Evolutionary conservation across 2,329 filamentous ascomycete species (phyloP).

Genomic region (Cyphellophora europaea): DNA sequence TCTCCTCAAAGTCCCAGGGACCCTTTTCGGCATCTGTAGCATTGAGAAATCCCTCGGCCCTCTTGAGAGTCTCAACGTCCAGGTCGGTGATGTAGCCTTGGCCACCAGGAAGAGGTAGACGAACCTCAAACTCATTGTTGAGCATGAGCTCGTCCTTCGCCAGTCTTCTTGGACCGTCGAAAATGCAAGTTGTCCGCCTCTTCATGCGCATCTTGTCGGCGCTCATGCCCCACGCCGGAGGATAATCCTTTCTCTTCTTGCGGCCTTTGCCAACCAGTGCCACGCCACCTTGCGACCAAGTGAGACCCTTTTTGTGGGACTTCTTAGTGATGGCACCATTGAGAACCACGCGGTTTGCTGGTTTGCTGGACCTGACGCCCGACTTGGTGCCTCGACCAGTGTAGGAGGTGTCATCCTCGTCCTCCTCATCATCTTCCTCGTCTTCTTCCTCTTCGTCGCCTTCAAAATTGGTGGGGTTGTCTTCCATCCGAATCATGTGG

Average conservation of each 20-base stretch:
- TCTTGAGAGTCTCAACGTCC: conserved; percentile 79
- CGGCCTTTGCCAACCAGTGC: conserved; percentile 53
- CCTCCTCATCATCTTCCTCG: conserved; percentile 51
- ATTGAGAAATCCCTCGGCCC: conserved; percentile 73
- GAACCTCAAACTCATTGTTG: conserved; percentile 86
- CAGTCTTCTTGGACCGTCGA: conserved; percentile 75
- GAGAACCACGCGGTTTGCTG: conserved; percentile 42
- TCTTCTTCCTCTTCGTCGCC: conserved; percentile 44
- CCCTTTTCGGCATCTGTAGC: conserved; percentile 83
- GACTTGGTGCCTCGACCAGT: conserved; percentile 38
- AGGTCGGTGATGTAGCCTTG: conserved; percentile 84
- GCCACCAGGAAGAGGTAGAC: conserved; percentile 66
- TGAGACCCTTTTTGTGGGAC: conserved; percentile 56
- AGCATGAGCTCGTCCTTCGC: conserved; percentile 99
- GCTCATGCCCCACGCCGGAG: conserved; percentile 85
- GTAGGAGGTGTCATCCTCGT: conserved; percentile 29
- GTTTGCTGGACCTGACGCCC: conserved; percentile 40
- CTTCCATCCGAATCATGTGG: conserved; percentile 44
- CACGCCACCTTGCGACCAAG: conserved; percentile 67
- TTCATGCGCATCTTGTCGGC: conserved; percentile 96
- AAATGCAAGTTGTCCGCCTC: conserved; percentile 90
- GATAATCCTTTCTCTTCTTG: conserved; percentile 90
- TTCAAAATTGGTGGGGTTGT: conserved; percentile 30
- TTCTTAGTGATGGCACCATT: conserved; percentile 38
- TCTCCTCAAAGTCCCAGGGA: conserved; percentile 49